Percentiles rank a stretch among this genome's conserved stretches.
phyloP scores from a whole-genome alignment of 148 eudicot species.

The Polygonum aviculare region DNA sequence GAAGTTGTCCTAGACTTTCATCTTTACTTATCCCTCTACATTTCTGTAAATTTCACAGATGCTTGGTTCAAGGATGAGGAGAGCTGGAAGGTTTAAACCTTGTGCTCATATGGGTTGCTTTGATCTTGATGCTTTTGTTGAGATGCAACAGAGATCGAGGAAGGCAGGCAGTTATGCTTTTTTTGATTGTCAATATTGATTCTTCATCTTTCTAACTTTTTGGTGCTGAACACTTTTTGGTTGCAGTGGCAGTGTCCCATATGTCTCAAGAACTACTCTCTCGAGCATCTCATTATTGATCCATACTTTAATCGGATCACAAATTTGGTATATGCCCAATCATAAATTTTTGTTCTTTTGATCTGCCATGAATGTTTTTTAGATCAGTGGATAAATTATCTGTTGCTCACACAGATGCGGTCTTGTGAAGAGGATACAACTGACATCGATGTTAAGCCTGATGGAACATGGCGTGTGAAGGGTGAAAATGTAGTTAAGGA shows the following conservation, averaged over 20 bases:
- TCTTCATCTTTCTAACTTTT: not conserved
- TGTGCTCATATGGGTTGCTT: slow-evolving; percentile 78
- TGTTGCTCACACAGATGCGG: slow-evolving; percentile 35
- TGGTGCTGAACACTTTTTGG: slow-evolving; percentile 2
- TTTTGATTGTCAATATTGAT: not conserved
- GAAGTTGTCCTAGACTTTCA: not conserved
- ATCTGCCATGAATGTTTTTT: not conserved
- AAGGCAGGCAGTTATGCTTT: slow-evolving; percentile 35
- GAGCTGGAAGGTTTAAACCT: slow-evolving; percentile 68
- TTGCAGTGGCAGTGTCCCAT: slow-evolving; percentile 95
- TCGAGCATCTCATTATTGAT: slow-evolving; percentile 77
- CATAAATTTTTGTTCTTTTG: not conserved
- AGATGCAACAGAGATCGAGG: slow-evolving; percentile 64
- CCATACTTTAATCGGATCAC: slow-evolving; percentile 93
- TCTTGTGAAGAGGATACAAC: slow-evolving; percentile 77
- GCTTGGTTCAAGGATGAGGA: slow-evolving; percentile 81
- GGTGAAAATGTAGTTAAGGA: slow-evolving; percentile 43
- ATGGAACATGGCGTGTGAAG: slow-evolving; percentile 99
- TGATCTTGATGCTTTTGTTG: slow-evolving; percentile 70
- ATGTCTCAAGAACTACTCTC: slow-evolving; percentile 83
- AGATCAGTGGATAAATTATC: not conserved
- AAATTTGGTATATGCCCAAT: slow-evolving; percentile 48
- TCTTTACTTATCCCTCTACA: not conserved
- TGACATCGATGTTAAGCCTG: slow-evolving; percentile 90
- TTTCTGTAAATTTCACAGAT: slow-evolving; percentile 29